Base-by-base conservation (phyloP, 129 eudicot species). In the Heracleum sosnowskyi region DNA sequence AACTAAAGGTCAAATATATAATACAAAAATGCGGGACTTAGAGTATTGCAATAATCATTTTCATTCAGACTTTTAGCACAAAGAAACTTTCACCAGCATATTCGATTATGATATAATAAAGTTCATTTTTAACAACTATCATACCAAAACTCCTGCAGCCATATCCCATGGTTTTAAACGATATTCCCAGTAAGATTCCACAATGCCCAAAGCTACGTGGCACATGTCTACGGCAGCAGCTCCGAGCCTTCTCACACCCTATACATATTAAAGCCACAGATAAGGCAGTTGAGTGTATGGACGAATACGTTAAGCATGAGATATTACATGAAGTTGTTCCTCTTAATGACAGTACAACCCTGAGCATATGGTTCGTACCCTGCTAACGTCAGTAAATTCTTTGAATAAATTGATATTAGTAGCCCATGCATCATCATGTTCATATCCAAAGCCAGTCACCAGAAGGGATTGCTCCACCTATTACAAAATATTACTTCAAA, bases 71-170 rank as follows among this genome's bases (percentile, higher is more conserved):
- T 26, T 49, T 26, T 17, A 24, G 62, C 11, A 60, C 2, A 9
- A 26, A 26, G 17, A 60, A 60, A 60, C 33, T 60, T 53, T 26
- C 33, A 60, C 68, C 68, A 26, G 68, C 34, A 26, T 60, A 60
- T 60, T 60, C 31, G 26, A 60, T n/a, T n/a, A 60, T 60, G 15
- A 26, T n/a, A 22, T 22, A 9, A 10, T 60, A 26, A n/a, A n/a
- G 10, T n/a, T 60, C 1, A 10, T 60, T n/a, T 60, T 60, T 2
- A 26, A 26, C 34, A 60, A 60, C 31, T 60, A n/a, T 60, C 68
- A n/a, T 96, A 96, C 99, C 97, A 96, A 77, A 86, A 92, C 97
- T 45, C 99, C 99, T 79, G 99, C 99, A 85, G 97, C 99, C 97
- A 92, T 92, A 83, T 96, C 99, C 99, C 99, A 96, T 36, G 99